Base-by-base conservation (phyloP, 2,329 filamentous ascomycete genomes). In the Xylaria sp. region DNA sequence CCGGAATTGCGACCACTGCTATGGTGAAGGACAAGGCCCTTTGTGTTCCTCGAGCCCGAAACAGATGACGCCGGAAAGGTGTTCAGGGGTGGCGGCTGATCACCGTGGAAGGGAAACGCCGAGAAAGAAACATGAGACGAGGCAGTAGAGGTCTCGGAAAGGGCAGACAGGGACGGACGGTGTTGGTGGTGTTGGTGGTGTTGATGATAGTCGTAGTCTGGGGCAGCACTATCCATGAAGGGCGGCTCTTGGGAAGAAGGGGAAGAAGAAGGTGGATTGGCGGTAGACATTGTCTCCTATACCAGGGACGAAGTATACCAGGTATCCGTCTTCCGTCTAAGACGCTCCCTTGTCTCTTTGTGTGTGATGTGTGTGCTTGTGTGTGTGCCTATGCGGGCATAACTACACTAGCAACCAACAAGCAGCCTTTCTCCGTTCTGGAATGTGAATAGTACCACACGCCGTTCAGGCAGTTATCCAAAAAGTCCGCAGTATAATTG, bases 111-210 rank as follows among this genome's bases (percentile, higher is more conserved):
- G 23, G 65, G 68, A 32, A 74, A 73, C 59, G 72, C 66, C 34
- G 76, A 73, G 68, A 74, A 76, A 72, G 73, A 74, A 65, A 77
- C 69, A 76, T 79, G 76, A 77, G 79, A 78, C 76, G 80, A 82
- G 72, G 81, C 80, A 80, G 77, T 78, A 57, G 75, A 76, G 74
- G 80, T 80, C 75, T 82, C 81, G 79, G 81, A 77, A 72, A 74
- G 74, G 66, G 74, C 72, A 44, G 70, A 72, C 66, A 75, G 50
- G 56, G 76, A 77, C 70, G 74, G 72, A 63, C 65, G 65, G 63
- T 69, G 72, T 52, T 63, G 68, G n/a, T 68, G 65, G 63, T 69
- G 72, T 52, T 63, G 68, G n/a, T 68, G 69, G 15, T 61, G 50
- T 20, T 65, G 55, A 8, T 63, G 39, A 18, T 56, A 51, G 54